Evolutionary conservation across 139 green algal species (phyloP), one percentile per base, ranked within the genome.

Genomic region (Tetraselmis striata): DNA sequence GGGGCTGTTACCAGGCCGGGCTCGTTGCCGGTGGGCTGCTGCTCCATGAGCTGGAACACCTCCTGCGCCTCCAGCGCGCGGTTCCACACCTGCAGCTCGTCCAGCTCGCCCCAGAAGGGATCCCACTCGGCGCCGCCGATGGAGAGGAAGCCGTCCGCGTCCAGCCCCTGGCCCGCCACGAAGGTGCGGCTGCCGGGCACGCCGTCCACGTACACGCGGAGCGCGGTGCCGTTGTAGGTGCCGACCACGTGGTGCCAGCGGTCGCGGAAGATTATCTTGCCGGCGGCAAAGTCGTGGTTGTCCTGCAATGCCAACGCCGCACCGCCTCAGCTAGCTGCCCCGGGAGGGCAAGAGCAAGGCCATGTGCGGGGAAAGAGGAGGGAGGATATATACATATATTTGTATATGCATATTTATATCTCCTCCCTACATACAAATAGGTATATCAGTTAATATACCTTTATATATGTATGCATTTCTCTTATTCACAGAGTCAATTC

Each of bases 51-150:
- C 31, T 24, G 22, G 18, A 58, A 59, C 31, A 85, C 58, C 76
- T 85, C 77, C 82, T 77, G 26, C 76, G 78, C 18, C 24, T 29
- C 59, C 2, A 82, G 31, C 27, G 82, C 30, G 5, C 29, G 25
- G 82, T 81, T 31, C 30, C 29, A 85, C 2, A 85, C 11, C 59
- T 32, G 27, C 78, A 83, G 25, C 31, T 83, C 77, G 32, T 86
- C 83, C 32, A 86, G 45, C 32, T 67, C n/a, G 30, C 83, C 83
- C 18, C 27, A n/a, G 31, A 86, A 86, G 1, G 78, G 83, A 59
- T 86, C 83, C 59, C 32, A 86, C 78, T 86, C 83, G 30, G 78
- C 83, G 26, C 83, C 83, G 2, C 78, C 83, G 30, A 86, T 86
- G 25, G 78, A 86, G 2, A 86, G 59, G 31, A 32, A 83, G 2